Percentiles rank a stretch among this genome's conserved stretches.
These are phyloP conservation scores for Ziziphus jujuba DNA, from an alignment of 306 rosid genomes.

Conservation along the genomic window DNA sequence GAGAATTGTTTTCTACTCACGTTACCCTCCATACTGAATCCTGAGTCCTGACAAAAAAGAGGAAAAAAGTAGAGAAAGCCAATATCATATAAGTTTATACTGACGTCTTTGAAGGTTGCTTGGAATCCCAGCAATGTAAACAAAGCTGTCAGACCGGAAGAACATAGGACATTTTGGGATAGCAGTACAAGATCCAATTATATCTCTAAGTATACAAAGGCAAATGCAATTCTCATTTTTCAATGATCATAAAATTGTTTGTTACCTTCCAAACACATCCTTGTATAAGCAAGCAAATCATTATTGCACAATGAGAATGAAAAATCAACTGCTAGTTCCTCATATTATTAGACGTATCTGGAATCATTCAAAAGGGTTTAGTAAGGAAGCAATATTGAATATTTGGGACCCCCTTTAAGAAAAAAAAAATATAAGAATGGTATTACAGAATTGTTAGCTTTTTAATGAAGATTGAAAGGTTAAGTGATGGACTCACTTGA, in stretches of 20 bases:
- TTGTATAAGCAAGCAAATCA: background rate
- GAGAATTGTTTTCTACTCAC: too few species aligned
- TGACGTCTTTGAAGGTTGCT: background rate
- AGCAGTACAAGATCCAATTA: background rate
- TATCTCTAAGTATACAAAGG: background rate
- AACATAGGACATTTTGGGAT: background rate
- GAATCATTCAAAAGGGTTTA: background rate
- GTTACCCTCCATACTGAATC: too few species aligned
- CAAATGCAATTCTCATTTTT: background rate
- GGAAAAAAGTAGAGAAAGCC: too few species aligned
- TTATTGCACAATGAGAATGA: background rate
- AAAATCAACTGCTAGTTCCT: background rate
- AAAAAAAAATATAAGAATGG: background rate
- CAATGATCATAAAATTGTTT: background rate
- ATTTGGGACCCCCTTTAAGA: background rate
- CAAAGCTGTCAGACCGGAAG: background rate
- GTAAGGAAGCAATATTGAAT: too few species aligned
- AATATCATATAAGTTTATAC: too few species aligned
- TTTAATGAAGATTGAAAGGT: slow-evolving; percentile 20
- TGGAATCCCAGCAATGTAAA: background rate
- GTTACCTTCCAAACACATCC: background rate
- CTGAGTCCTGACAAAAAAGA: too few species aligned
- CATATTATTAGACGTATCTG: background rate
- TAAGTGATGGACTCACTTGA: slow-evolving; percentile 26
- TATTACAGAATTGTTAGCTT: slow-evolving; percentile 25